Evolutionary conservation across 179 eudicot species (phyloP).

Genomic region (Corrigiola litoralis): DNA sequence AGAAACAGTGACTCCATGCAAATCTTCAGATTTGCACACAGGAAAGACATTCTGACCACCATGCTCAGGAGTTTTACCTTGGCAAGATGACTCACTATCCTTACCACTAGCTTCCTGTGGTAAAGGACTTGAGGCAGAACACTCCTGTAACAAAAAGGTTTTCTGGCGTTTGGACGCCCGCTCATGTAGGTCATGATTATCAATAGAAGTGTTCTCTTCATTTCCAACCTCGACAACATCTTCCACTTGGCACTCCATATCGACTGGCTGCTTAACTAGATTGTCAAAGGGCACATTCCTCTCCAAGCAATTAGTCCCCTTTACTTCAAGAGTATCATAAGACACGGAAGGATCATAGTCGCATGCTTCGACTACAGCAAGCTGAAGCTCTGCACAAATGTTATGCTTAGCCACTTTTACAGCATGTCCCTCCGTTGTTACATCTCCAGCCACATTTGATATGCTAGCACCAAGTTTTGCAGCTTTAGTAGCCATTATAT

Average conservation of each 20-base stretch:
- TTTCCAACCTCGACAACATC: conserved; percentile 18
- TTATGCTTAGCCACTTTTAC: conserved; percentile 16
- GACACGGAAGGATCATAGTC: conserved; percentile 11
- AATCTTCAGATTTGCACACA: conserved; percentile 22
- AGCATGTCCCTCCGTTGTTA: conserved; percentile 10
- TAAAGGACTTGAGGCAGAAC: background rate
- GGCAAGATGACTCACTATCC: conserved; percentile 28
- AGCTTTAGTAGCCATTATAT: conserved; percentile 37
- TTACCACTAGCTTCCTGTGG: conserved; percentile 26
- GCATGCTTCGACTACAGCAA: conserved; percentile 17
- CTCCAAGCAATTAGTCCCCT: conserved; percentile 15
- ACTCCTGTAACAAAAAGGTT: conserved; percentile 9
- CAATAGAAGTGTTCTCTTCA: conserved; percentile 13
- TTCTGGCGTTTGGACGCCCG: conserved; percentile 29
- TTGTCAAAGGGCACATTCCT: conserved; percentile 19
- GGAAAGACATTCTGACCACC: conserved; percentile 16
- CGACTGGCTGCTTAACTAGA: conserved; percentile 23
- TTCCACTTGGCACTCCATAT: conserved; percentile 21
- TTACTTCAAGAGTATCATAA: conserved; percentile 13
- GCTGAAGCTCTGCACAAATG: conserved; percentile 17
- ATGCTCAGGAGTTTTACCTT: conserved; percentile 16
- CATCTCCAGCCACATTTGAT: conserved; percentile 19
- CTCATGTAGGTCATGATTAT: conserved; percentile 18
- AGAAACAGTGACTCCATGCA: conserved; percentile 23
- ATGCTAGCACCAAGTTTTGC: conserved; percentile 28